Percentiles rank a stretch among this genome's conserved stretches.
These are phyloP conservation scores for Phascolomyces articulosus DNA, from an alignment of 371 early-diverging fungal species.

Conservation along the genomic window DNA sequence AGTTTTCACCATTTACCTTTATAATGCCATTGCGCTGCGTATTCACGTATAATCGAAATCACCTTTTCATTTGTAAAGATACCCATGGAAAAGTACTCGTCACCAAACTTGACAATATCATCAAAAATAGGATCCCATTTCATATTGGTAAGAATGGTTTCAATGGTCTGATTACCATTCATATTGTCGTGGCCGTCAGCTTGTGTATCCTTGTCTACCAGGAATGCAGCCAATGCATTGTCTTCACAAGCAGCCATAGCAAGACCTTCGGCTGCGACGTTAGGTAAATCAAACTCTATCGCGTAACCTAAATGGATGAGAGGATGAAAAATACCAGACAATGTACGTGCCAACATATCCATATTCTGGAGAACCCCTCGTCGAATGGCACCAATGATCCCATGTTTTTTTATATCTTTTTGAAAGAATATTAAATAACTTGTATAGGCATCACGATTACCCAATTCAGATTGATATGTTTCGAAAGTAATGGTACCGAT, in stretches of 20 bases:
- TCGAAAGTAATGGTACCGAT: conserved; percentile 29
- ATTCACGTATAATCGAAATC: conserved; percentile 25
- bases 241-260: conserved; percentile 48
- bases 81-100: conserved; percentile 9
- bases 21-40: conserved; percentile 31
- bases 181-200: too few relatives aligned
- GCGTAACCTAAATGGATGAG: conserved; percentile 73
- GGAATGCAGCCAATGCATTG: neutral
- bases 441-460: conserved; percentile 44
- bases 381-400: conserved; percentile 41
- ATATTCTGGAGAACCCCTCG: conserved; percentile 46
- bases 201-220: neutral
- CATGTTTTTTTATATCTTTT: conserved; percentile 42
- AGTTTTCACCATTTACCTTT: too few relatives aligned
- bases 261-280: conserved; percentile 60
- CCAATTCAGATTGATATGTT: conserved; percentile 37
- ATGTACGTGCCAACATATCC: conserved; percentile 36
- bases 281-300: conserved; percentile 62
- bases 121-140: conserved; percentile 33
- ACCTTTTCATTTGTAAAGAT: conserved; percentile 24
- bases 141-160: too few relatives aligned
- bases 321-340: conserved; percentile 61
- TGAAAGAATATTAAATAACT: conserved; percentile 51
- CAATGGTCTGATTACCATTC: too few relatives aligned
- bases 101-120: conserved; percentile 14